Evolutionary conservation across 345 rosid genomes (phyloP), one percentile per base, ranked within the genome.

Genomic region (Eucalyptus polyanthemos): DNA sequence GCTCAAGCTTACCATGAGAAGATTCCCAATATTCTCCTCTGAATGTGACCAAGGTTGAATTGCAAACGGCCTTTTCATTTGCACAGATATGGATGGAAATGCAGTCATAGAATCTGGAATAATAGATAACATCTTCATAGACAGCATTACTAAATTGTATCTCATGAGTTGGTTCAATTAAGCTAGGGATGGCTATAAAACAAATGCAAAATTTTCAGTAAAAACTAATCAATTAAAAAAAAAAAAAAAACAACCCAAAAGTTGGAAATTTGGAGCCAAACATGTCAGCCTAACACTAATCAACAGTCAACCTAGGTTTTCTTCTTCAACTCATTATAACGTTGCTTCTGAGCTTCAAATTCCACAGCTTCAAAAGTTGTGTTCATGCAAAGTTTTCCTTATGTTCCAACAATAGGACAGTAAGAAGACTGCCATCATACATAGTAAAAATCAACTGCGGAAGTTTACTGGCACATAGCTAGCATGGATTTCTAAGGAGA

Each of bases 11-110:
- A 97, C 99, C 99, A 97, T 97, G 31, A 97, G 95, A 91, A 96
- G 98, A 93, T 96, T 95, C 89, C 97, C 98, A 45, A 95, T 89
- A 89, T 95, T 96, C 92, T 95, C 96, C 94, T 97, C 98, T 90
- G 97, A 96, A 92, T 91, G 92, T 89, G 89, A 92, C 99, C 99
- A 96, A 17, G 99, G 99, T 91, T 95, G 91, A 87, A 95, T 89
- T 34, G 93, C 90, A 86, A 97, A 96, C 65, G 99, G 97, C 93
- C 90, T 94, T 92, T 92, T 95, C 91, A 96, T 88, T 72, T 89
- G 90, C 90, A 95, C 95, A 90, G 94, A 88, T 53, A 94, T 89
- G 86, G 98, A 97, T 54, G 98, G 99, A 90, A 97, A 97, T 56
- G 81, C 72, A 42, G 80, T 86, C 92, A 95, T 93, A 90, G 93